Conservation (phyloP, 768 basidiomycete genomes). For the Hortiboletus flavorubellus region DNA sequence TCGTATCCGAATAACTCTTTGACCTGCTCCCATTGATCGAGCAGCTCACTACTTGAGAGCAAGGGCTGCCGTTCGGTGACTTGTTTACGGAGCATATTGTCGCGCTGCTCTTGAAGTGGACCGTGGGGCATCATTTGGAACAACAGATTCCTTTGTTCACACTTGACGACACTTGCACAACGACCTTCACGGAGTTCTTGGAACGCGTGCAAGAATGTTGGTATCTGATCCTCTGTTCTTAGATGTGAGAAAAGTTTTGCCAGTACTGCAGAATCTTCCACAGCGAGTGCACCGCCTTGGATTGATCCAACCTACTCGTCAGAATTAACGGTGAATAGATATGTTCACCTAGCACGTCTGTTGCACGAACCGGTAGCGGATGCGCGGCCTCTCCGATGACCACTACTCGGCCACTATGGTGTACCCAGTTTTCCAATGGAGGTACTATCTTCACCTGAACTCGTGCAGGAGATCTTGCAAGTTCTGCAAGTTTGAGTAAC, state of each 20-base stretch:
- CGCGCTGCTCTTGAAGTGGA: constrained; percentile 43
- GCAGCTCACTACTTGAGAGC: constrained; percentile 28
- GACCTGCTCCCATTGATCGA: constrained; percentile 49
- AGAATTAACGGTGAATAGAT: background rate
- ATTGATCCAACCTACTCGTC: constrained; percentile 47
- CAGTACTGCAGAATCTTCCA: constrained; percentile 63
- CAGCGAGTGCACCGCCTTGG: constrained; percentile 47
- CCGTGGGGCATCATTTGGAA: constrained; percentile 45
- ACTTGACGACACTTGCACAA: constrained; percentile 42
- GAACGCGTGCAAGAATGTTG: constrained; percentile 49
- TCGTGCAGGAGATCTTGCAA: constrained; percentile 34
- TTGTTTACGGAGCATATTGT: constrained; percentile 37
- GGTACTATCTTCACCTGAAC: constrained; percentile 38
- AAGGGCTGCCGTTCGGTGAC: constrained; percentile 46
- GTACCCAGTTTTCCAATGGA: constrained; percentile 47
- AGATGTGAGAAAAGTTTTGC: constrained; percentile 58
- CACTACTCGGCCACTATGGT: constrained; percentile 44
- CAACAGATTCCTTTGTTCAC: constrained; percentile 43
- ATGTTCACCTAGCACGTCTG: background rate
- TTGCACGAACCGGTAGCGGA: constrained; percentile 45
- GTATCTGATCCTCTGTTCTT: constrained; percentile 43
- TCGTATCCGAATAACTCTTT: constrained; percentile 49
- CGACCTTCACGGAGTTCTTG: constrained; percentile 57
- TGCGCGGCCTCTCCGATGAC: constrained; percentile 64
- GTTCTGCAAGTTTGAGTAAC: constrained; percentile 35